These are phyloP conservation scores for Rhodotorula kratochvilovae DNA, from an alignment of 768 basidiomycete genomes.

Conservation along the genomic window DNA sequence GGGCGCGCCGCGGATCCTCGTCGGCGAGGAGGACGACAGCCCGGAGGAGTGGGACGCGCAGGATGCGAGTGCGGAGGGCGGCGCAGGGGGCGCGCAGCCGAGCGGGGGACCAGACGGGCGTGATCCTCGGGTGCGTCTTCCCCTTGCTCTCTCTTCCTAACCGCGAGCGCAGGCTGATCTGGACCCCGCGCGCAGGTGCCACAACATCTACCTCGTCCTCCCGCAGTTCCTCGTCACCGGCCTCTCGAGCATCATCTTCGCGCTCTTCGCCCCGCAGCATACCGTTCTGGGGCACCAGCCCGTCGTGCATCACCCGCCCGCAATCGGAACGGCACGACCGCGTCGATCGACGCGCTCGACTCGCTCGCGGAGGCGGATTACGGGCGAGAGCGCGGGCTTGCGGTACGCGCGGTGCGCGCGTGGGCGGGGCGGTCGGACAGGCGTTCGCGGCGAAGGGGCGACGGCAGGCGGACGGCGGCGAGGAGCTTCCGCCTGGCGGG, in stretches of 20 bases:
- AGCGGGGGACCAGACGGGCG: slow-evolving; percentile 67
- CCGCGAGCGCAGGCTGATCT: too few species aligned
- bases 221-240: slow-evolving; percentile 92
- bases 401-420: not conserved
- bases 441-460: not conserved
- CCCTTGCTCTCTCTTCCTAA: not conserved
- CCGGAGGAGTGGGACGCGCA: slow-evolving; percentile 41
- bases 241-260: slow-evolving; percentile 77
- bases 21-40: slow-evolving; percentile 33
- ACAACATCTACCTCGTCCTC: slow-evolving; percentile 87
- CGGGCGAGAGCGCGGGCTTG: not conserved
- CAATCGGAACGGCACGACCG: not conserved
- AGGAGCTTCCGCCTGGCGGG: not conserved
- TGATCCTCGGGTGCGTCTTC: slow-evolving; percentile 50
- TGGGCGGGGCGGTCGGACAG: not conserved
- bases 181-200: too few species aligned
- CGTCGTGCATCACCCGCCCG: not conserved
- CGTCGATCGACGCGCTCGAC: not conserved
- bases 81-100: slow-evolving; percentile 31
- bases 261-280: slow-evolving; percentile 64
- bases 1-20: slow-evolving; percentile 15
- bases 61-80: slow-evolving; percentile 42
- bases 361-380: not conserved
- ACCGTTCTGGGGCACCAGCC: slow-evolving; percentile 18
- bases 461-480: not conserved